phyloP scores from a whole-genome alignment of 2,329 filamentous ascomycete genomes.

The Dothidotthia symphoricarpi region DNA sequence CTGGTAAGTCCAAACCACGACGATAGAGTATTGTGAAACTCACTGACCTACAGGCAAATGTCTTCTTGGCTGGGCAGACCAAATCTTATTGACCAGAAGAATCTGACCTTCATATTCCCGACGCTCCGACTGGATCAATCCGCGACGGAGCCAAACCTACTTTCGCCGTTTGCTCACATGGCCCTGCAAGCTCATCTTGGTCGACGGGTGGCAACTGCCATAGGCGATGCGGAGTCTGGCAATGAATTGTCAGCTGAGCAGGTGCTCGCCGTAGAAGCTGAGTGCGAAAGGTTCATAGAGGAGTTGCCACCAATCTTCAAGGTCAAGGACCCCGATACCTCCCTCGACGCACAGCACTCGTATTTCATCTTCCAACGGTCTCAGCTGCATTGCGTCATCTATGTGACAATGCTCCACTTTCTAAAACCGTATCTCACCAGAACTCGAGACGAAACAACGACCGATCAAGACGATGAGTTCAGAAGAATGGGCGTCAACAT shows the following conservation, averaged over 20 bases:
- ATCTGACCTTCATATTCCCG: conserved; percentile 43
- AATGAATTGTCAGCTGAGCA: conserved; percentile 20
- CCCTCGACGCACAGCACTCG: conserved; percentile 43
- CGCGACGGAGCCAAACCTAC: conserved; percentile 35
- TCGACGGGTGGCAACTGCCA: conserved; percentile 26
- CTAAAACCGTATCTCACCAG: conserved; percentile 50
- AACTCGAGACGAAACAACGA: conserved; percentile 25
- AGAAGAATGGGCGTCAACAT: conserved; percentile 47
- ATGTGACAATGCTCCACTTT: conserved; percentile 49
- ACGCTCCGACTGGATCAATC: conserved; percentile 42
- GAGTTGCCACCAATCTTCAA: conserved; percentile 46
- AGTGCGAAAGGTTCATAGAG: conserved; percentile 46
- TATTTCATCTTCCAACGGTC: conserved; percentile 51
- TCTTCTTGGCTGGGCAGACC: conserved; percentile 47
- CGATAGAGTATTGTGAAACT: background rate
- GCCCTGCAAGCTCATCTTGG: conserved; percentile 44
- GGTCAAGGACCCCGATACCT: conserved; percentile 44
- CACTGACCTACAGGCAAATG: conserved; percentile 37
- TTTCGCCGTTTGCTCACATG: conserved; percentile 49
- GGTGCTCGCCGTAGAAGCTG: conserved; percentile 30
- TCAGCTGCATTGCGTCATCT: conserved; percentile 48
- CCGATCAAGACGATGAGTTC: conserved; percentile 40
- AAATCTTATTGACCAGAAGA: conserved; percentile 45
- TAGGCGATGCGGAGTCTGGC: conserved; percentile 19
- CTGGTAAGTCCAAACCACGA: conserved; percentile 37